Conservation (phyloP, 495 filamentous ascomycete species). For the Glarea lozoyensis region DNA sequence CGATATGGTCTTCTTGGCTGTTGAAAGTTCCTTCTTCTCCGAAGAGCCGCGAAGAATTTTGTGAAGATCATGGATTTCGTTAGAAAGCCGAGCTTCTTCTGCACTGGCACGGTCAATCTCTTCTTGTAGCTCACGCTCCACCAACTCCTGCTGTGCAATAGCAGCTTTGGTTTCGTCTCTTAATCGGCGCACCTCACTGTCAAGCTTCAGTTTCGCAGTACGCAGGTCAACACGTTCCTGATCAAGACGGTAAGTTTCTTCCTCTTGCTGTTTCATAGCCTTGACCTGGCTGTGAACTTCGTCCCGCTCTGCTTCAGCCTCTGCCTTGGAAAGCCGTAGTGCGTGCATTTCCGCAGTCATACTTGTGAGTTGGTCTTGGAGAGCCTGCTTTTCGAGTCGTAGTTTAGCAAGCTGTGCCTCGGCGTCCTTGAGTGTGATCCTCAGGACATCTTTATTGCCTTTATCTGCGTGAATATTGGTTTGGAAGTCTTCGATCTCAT, state of each 20-base stretch:
- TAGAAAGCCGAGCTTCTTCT: slow-evolving; percentile 42
- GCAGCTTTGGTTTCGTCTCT: slow-evolving; percentile 46
- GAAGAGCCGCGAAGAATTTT: slow-evolving; percentile 27
- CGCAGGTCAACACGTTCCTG: slow-evolving; percentile 55
- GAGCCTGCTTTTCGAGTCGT: slow-evolving; percentile 45
- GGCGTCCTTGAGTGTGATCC: slow-evolving; percentile 22
- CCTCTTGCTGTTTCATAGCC: slow-evolving; percentile 37
- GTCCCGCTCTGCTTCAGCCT: slow-evolving; percentile 54
- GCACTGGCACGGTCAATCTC: slow-evolving; percentile 35
- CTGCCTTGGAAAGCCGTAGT: slow-evolving; percentile 40
- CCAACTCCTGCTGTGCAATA: slow-evolving; percentile 37
- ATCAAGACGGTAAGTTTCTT: slow-evolving; percentile 46
- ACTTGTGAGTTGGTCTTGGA: slow-evolving; percentile 55
- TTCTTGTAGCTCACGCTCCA: slow-evolving; percentile 24
- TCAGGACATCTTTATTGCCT: slow-evolving; percentile 26
- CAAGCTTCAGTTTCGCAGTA: slow-evolving; percentile 47
- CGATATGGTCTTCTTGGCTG: slow-evolving; percentile 43
- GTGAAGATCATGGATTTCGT: slow-evolving; percentile 42
- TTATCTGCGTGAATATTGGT: slow-evolving; percentile 37
- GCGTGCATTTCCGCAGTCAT: slow-evolving; percentile 52
- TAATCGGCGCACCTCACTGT: slow-evolving; percentile 48
- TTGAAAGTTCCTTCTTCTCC: slow-evolving; percentile 28
- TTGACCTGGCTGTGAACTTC: slow-evolving; percentile 51
- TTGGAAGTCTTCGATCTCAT: slow-evolving; percentile 48
- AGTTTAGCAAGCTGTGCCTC: slow-evolving; percentile 37